Evolutionary conservation across 805 yeast genomes (phyloP), one percentile per base, ranked within the genome.

Genomic region (Candida krabiensis): DNA sequence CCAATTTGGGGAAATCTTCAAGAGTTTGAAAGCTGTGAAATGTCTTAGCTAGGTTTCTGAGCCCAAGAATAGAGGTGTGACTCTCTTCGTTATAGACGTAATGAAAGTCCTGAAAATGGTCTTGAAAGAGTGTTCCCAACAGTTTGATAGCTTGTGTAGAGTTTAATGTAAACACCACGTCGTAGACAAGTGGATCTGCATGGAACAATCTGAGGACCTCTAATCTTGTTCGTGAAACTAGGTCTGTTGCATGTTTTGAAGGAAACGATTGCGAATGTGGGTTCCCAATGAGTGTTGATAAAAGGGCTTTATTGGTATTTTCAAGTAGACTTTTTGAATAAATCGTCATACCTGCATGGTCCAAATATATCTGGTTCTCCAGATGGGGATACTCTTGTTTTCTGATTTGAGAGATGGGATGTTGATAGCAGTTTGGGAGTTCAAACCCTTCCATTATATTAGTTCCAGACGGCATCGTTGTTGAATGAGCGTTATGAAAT

Each of bases 41-140:
- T 1, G 30, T 12, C 1, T 30, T 9, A 12, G 57, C 40, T 13
- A 61, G 37, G 22, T 46, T 55, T 19, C 75, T 42, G 5, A 69
- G 46, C 0, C 76, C 76, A 4, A 71, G 51, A 2, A 67, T 18
- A 0, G 75, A 70, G 5, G 75, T 71, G 43, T 71, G 76, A 1
- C 68, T 57, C 35, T 70, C 66, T 4, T 37, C 28, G 17, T 53
- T 46, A 36, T 67, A 67, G 3, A 40, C 29, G 37, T 55, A 66
- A 5, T 50, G 17, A 27, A 50, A 49, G 1, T 41, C 30, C 2
- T 39, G 38, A 19, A 56, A 56, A 4, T 39, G 37, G 33, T 57
- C 62, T 4, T 31, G 19, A 19, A 66, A 40, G 5, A 53, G 53
- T 11, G 69, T 59, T 2, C 60, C 55, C 3, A 69, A 48, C 11